A percentile compares a stretch with the other conserved stretches of the same genome.
Evolutionary conservation across 352 stramenopile genomes (phyloP).

Genomic region (Globisporangium lucens): DNA sequence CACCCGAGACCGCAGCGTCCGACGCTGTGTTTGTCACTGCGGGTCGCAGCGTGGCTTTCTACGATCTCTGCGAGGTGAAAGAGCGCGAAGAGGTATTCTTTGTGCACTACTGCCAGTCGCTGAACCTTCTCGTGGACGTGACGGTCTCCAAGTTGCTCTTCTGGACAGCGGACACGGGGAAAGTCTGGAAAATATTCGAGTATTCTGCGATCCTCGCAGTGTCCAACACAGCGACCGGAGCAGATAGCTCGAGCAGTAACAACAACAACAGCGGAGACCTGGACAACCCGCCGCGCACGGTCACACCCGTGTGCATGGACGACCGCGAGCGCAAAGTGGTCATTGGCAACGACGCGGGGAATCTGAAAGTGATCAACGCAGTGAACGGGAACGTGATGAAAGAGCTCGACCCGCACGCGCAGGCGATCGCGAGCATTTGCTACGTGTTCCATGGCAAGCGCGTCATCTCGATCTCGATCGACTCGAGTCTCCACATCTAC

Average conservation of each 20-base stretch:
- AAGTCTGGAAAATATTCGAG: slow-evolving; percentile 50
- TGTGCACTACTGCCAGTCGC: slow-evolving; percentile 42
- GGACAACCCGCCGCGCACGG: slow-evolving; percentile 22
- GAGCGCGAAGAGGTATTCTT: slow-evolving; percentile 66
- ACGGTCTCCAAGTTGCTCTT: slow-evolving; percentile 55
- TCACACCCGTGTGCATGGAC: slow-evolving; percentile 79
- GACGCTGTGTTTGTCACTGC: slow-evolving; percentile 56
- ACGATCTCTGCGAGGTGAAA: slow-evolving; percentile 58
- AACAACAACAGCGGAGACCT: background rate
- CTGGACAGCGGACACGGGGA: slow-evolving; percentile 54
- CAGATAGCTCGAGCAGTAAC: slow-evolving; percentile 12
- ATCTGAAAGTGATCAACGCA: slow-evolving; percentile 66
- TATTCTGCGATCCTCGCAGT: slow-evolving; percentile 34
- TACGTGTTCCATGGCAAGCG: slow-evolving; percentile 64
- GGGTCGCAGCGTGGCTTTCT: slow-evolving; percentile 40
- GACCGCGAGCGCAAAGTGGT: slow-evolving; percentile 81
- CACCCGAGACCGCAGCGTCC: slow-evolving; percentile 41
- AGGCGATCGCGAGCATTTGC: slow-evolving; percentile 42
- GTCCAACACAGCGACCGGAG: slow-evolving; percentile 9
- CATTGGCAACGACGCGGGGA: slow-evolving; percentile 63
- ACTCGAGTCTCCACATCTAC: slow-evolving; percentile 60
- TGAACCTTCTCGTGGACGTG: slow-evolving; percentile 57
- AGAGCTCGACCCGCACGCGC: slow-evolving; percentile 51
- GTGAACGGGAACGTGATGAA: slow-evolving; percentile 87
- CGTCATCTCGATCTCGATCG: slow-evolving; percentile 57